A percentile compares a stretch with the other conserved stretches of the same genome.
Evolutionary conservation across 2,329 filamentous ascomycete genomes (phyloP).

Genomic region (Fusarium chaquense): DNA sequence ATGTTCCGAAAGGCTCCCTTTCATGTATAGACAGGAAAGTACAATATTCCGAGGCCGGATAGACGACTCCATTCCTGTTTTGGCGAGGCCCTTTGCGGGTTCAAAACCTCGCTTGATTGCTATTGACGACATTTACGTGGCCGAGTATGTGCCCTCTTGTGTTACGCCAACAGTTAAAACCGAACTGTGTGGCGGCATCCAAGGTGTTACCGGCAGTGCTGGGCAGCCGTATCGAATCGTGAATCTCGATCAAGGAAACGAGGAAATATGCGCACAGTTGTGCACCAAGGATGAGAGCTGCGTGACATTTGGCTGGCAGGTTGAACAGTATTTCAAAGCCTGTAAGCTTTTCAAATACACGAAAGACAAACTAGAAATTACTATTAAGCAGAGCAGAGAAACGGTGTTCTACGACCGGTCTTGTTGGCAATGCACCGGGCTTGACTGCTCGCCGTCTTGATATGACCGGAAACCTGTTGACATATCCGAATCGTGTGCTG

Average conservation of each 20-base stretch:
- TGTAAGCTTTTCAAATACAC: neutral
- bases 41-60: neutral
- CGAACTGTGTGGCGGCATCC: neutral
- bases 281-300: conserved; percentile 7
- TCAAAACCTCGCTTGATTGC: neutral
- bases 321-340: neutral
- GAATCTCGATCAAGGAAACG: neutral
- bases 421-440: conserved; percentile 3
- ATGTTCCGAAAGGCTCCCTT: conserved; percentile 7
- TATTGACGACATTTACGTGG: conserved; percentile 12
- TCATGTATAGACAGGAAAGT: conserved; percentile 1
- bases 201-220: neutral
- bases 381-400: neutral
- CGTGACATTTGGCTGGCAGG: neutral
- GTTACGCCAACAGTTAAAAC: neutral
- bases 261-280: conserved; percentile 4
- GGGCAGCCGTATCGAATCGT: neutral
- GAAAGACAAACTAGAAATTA: neutral
- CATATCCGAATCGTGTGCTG: neutral
- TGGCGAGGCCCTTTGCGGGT: neutral
- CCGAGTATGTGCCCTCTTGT: conserved; percentile 7
- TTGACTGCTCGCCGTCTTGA: neutral
- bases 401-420: conserved; percentile 2
- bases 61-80: neutral
- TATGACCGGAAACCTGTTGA: neutral